A percentile compares a stretch with the other conserved stretches of the same genome.
Evolutionary conservation across 2,329 filamentous ascomycete genomes (phyloP).

Genomic region (Aspergillus uvarum): DNA sequence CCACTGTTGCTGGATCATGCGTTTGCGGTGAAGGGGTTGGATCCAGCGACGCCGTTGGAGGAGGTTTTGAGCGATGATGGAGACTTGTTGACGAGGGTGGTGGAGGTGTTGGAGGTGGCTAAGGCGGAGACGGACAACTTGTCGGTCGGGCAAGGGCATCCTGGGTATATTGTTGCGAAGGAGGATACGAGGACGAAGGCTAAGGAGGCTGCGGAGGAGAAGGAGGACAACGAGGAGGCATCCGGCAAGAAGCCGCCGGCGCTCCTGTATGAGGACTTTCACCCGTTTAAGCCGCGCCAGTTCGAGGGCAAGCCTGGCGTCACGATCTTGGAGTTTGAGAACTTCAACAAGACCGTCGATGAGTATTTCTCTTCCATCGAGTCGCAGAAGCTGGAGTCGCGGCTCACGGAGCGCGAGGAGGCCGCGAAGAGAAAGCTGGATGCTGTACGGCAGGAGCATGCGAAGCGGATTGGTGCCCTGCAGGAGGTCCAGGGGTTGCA

Average conservation of each 20-base stretch:
- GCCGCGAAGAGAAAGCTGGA: conserved; percentile 81
- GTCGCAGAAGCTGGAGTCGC: conserved; percentile 84
- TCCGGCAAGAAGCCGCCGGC: conserved; percentile 32
- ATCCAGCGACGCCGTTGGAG: conserved; percentile 65
- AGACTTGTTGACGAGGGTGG: conserved; percentile 62
- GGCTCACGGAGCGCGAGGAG: conserved; percentile 76
- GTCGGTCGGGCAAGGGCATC: conserved; percentile 63
- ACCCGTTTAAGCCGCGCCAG: conserved; percentile 83
- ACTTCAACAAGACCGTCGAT: conserved; percentile 90
- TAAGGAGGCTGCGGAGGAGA: conserved; percentile 28
- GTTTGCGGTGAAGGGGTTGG: conserved; percentile 67
- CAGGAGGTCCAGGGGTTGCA: conserved; percentile 80
- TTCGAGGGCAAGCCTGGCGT: conserved; percentile 67
- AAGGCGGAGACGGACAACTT: conserved; percentile 68
- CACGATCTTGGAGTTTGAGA: conserved; percentile 72
- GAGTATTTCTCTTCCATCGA: conserved; percentile 97
- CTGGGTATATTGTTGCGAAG: conserved; percentile 86
- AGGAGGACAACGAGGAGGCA: conserved; percentile 38
- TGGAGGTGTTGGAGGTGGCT: conserved; percentile 69
- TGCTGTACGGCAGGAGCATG: conserved; percentile 78
- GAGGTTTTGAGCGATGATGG: conserved; percentile 67
- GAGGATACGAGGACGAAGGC: conserved; percentile 35
- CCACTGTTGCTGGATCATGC: conserved; percentile 86
- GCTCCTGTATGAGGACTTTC: conserved; percentile 88
- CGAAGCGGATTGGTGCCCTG: conserved; percentile 78